Conservation (phyloP, 805 yeast genomes). For the Komagataella populi region DNA sequence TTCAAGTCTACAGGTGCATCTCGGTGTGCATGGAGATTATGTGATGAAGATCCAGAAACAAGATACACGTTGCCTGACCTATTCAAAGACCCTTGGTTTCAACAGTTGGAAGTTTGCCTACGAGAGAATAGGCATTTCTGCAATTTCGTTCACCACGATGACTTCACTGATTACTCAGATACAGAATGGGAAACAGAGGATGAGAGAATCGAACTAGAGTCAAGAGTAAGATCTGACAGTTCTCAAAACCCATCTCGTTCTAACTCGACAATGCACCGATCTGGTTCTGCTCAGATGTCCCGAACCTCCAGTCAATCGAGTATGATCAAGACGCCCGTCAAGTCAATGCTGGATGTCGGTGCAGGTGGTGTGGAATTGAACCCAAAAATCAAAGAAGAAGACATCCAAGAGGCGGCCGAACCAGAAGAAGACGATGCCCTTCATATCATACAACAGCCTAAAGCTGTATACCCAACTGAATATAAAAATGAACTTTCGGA, state of each 20-base stretch:
- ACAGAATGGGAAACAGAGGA: neutral
- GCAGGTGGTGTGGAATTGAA: neutral
- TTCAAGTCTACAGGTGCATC: conserved; percentile 51
- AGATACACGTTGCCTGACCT: conserved; percentile 48
- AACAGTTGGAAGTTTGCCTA: conserved; percentile 46
- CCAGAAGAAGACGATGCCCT: neutral
- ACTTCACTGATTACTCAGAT: neutral
- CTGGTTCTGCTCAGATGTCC: neutral
- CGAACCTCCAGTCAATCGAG: neutral
- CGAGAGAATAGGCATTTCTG: conserved; percentile 26
- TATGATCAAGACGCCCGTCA: conserved; percentile 1
- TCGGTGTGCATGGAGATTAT: conserved; percentile 67
- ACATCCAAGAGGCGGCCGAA: neutral
- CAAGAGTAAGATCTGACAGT: neutral
- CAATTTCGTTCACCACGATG: conserved; percentile 6
- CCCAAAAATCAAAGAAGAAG: neutral
- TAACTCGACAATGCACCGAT: neutral
- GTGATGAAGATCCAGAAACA: conserved; percentile 45
- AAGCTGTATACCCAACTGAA: neutral
- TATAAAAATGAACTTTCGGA: neutral
- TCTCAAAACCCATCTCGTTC: neutral
- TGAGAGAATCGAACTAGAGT: neutral
- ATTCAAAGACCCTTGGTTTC: conserved; percentile 58
- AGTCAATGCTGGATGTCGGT: conserved; percentile 3
- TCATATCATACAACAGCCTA: neutral